These are phyloP conservation scores for Solanum chmielewskii DNA, from an alignment of 257 asterid genomes.

Conservation along the genomic window DNA sequence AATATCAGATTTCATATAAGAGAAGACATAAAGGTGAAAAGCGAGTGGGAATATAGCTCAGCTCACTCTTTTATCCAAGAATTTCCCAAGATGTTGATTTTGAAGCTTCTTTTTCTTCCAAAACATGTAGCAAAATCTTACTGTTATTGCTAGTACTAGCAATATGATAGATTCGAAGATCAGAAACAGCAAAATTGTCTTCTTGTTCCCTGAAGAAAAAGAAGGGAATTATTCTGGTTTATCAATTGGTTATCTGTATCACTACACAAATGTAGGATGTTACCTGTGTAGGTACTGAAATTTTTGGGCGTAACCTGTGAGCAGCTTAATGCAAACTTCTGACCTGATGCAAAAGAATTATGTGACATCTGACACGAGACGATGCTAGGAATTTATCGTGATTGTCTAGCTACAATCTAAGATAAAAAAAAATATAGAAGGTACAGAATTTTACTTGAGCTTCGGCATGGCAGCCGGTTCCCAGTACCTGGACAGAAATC, in stretches of 20 bases:
- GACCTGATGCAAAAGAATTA: slow-evolving; percentile 36
- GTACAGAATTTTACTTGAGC: slow-evolving; percentile 43
- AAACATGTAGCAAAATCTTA: slow-evolving; percentile 49
- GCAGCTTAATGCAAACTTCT: slow-evolving; percentile 68
- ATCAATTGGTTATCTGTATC: neutral
- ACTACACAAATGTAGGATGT: neutral
- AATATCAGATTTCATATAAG: neutral
- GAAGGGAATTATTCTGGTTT: neutral
- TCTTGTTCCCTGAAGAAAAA: slow-evolving; percentile 50
- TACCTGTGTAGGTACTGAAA: slow-evolving; percentile 47
- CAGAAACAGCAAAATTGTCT: slow-evolving; percentile 45
- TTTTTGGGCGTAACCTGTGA: slow-evolving; percentile 39
- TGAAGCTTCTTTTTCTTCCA: slow-evolving; percentile 91
- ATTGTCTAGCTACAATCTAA: neutral
- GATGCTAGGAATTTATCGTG: neutral
- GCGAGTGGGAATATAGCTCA: neutral
- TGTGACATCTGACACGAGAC: neutral
- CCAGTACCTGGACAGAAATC: slow-evolving; percentile 47
- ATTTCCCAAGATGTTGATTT: slow-evolving; percentile 49
- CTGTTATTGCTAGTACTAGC: slow-evolving; percentile 43
- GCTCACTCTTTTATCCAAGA: slow-evolving; percentile 85
- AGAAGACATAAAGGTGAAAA: neutral
- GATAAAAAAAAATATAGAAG: neutral
- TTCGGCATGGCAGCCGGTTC: slow-evolving; percentile 49
- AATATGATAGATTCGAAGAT: slow-evolving; percentile 51